Evolutionary conservation across 2,329 filamentous ascomycete species (phyloP).

Genomic region (Ascochyta fabae): DNA sequence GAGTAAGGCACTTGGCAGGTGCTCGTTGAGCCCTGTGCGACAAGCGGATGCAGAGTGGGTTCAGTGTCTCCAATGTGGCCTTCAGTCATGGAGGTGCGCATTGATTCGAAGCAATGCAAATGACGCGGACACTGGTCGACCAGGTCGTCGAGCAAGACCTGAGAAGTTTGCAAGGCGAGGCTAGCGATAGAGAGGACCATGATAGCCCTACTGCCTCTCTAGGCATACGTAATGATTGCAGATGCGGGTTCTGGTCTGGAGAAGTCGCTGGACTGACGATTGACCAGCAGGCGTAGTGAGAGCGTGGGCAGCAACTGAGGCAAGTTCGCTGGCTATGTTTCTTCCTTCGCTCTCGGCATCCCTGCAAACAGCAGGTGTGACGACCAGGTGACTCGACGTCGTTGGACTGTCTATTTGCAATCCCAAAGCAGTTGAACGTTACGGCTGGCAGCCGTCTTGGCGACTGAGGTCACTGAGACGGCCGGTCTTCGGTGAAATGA

Average conservation of each 20-base stretch:
- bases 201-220: not conserved
- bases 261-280: not conserved
- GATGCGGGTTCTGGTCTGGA: not conserved
- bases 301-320: not conserved
- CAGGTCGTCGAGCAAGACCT: not conserved
- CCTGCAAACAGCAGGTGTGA: slow-evolving; percentile 13
- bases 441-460: slow-evolving; percentile 13
- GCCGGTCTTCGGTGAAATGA: slow-evolving; percentile 21
- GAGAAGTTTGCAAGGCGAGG: not conserved
- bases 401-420: slow-evolving; percentile 18
- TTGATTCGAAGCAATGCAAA: not conserved
- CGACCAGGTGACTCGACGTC: slow-evolving; percentile 8
- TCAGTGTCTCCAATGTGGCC: not conserved
- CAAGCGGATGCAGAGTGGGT: not conserved
- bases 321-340: slow-evolving; percentile 31
- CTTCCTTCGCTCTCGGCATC: slow-evolving; percentile 24
- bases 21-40: not conserved
- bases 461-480: slow-evolving; percentile 9
- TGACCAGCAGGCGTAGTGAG: not conserved
- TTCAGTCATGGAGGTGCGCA: not conserved
- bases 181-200: not conserved
- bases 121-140: slow-evolving; percentile 4
- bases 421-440: slow-evolving; percentile 13
- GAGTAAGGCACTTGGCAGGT: not conserved
- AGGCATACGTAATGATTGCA: not conserved